Conservation (phyloP, 768 basidiomycete species). For the Suillus tomentosus region DNA sequence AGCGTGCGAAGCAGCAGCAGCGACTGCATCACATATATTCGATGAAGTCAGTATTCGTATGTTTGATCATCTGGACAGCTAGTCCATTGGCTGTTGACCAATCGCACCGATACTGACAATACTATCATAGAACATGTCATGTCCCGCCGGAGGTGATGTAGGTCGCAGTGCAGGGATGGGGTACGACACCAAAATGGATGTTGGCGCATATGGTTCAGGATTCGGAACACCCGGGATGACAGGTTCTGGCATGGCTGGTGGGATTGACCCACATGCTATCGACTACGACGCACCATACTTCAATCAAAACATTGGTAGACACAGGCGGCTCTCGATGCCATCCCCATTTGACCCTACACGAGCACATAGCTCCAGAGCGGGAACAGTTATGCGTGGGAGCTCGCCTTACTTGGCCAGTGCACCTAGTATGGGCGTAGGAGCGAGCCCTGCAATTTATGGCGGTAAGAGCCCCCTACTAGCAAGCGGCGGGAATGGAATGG, state of each 20-base stretch:
- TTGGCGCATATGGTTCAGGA: constrained; percentile 3
- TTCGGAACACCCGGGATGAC: not conserved
- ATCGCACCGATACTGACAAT: not conserved
- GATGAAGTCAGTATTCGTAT: constrained; percentile 42
- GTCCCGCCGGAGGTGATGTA: not conserved
- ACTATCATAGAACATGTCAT: constrained; percentile 2
- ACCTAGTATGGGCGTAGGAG: not conserved
- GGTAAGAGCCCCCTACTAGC: not conserved
- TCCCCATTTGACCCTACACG: not conserved
- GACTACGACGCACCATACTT: constrained; percentile 16
- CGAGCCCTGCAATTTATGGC: not conserved
- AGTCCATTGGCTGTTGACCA: not conserved
- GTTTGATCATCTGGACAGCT: not conserved
- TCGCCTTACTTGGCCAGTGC: constrained; percentile 8
- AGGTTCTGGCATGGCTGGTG: not conserved
- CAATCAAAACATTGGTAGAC: not conserved
- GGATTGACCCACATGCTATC: constrained; percentile 13
- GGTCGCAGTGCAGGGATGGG: not conserved
- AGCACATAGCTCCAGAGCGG: not conserved
- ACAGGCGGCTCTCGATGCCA: constrained; percentile 8
- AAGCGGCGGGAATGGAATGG: not conserved
- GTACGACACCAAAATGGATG: not conserved
- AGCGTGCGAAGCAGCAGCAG: constrained; percentile 67
- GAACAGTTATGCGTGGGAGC: not conserved
- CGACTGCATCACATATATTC: constrained; percentile 64